phyloP scores from a whole-genome alignment of 2,329 filamentous ascomycete species.

The Diatrype stigma region DNA sequence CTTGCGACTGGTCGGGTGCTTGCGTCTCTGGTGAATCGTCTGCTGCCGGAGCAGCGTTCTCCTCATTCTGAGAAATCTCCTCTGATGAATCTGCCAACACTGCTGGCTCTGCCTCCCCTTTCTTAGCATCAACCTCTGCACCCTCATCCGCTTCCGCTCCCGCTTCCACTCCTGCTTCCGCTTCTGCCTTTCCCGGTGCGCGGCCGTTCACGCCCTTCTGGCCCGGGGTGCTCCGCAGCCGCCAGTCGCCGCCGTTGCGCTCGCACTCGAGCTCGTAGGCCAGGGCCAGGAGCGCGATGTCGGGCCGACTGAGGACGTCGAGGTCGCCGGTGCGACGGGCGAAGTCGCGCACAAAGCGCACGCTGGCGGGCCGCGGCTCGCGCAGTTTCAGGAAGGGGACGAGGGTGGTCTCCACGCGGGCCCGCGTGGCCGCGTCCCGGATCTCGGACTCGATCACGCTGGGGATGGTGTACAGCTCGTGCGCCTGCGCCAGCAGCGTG shows the following conservation, averaged over 20 bases:
- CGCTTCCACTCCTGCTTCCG: conserved; percentile 25
- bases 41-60: too few relatives aligned
- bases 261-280: conserved; percentile 95
- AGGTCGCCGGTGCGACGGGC: conserved; percentile 86
- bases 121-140: too few relatives aligned
- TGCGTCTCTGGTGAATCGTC: neutral
- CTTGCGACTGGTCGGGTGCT: neutral
- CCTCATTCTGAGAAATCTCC: too few relatives aligned
- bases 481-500: conserved; percentile 72
- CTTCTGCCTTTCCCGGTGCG: conserved; percentile 50
- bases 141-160: neutral
- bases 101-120: too few relatives aligned
- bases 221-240: conserved; percentile 71
- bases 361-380: conserved; percentile 68
- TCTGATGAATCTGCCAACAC: too few relatives aligned
- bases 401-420: conserved; percentile 78
- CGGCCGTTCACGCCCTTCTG: conserved; percentile 75
- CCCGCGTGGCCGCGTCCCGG: conserved; percentile 74
- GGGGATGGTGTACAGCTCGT: conserved; percentile 77
- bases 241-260: conserved; percentile 83
- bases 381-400: conserved; percentile 79
- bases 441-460: conserved; percentile 79
- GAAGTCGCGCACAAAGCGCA: conserved; percentile 79
- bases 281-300: conserved; percentile 84
- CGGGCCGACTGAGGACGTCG: conserved; percentile 79